These are phyloP conservation scores for Kwoniella shandongensis DNA, from an alignment of 768 basidiomycete species.

Conservation along the genomic window DNA sequence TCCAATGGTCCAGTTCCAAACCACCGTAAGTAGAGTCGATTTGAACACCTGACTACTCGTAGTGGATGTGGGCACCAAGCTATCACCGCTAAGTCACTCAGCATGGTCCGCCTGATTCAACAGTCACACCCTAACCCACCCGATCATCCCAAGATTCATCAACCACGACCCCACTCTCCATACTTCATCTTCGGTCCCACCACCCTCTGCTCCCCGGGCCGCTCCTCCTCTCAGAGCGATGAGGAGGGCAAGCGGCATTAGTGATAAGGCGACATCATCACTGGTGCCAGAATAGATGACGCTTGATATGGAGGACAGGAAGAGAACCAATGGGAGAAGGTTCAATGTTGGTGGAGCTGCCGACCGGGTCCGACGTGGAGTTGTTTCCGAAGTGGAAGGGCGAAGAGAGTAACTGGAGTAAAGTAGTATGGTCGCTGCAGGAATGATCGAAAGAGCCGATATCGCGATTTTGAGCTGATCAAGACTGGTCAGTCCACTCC, in stretches of 20 bases:
- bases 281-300: constrained; percentile 96
- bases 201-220: constrained; percentile 19
- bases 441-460: constrained; percentile 3
- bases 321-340: constrained; percentile 75
- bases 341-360: constrained; percentile 61
- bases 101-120: not conserved
- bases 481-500: no score
- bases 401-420: constrained; percentile 13
- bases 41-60: not conserved
- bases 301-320: constrained; percentile 83
- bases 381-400: constrained; percentile 7
- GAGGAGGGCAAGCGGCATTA: constrained; percentile 78
- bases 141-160: constrained; percentile 83
- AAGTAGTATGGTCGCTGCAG: constrained; percentile 8
- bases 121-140: constrained; percentile 58
- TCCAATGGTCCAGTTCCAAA: constrained; percentile 5
- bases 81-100: not conserved
- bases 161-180: constrained; percentile 72
- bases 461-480: not conserved
- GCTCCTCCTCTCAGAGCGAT: constrained; percentile 53
- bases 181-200: constrained; percentile 56
- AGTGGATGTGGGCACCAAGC: not conserved
- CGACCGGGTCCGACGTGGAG: not conserved
- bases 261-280: constrained; percentile 81
- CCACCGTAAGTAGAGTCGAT: not conserved